Base-by-base conservation (phyloP, 495 filamentous ascomycete species). In the Aspergillus avenaceus region DNA sequence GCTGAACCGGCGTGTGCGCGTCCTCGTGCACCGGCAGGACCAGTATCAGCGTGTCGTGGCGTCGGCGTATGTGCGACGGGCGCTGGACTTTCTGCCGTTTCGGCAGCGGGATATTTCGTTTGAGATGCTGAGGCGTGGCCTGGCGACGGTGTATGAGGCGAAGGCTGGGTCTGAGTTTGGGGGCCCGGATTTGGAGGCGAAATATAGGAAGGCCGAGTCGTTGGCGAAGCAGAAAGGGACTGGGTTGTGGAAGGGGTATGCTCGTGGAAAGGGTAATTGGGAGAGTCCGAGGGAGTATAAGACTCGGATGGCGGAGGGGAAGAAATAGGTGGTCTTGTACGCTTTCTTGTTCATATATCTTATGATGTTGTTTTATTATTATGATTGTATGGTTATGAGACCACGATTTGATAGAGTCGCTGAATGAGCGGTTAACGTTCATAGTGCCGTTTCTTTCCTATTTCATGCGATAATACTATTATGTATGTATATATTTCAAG, bases 1-100 rank as follows among this genome's bases (percentile, higher is more conserved):
- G n/a, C 68, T 82, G 12, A 73, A 81, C 28, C 79, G 79, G n/a
- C 83, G 83, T 11, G 85, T 97, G 27, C 84, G 91, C 28, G 90
- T 82, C 5, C 84, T 85, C 63, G 75, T 95, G 21, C 88, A 91
- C 64, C 80, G 80, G 29, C 81, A 84, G 14, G 93, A 98, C 64
- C 93, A 97, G 60, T 98, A 97, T 63, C 88, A 88, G 48, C 83
- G 93, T 14, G 84, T 93, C 9, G 91, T 98, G 2, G 89, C 85
- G 8, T 91, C 85, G 8, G 93, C 91, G 8, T 88, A 76, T 59
- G 84, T 96, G 27, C 78, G 91, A 47, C 68, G 74, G 49, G 73
- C 75, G 23, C 62, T 83, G 18, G 74, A 82, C 48, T 82, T 80
- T 52, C 72, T 71, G 6, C 72, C 72, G 45, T 66, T 86, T 19